These are phyloP conservation scores for Magnolia sinica DNA, from an alignment of 164 flowering plant species.

Conservation along the genomic window DNA sequence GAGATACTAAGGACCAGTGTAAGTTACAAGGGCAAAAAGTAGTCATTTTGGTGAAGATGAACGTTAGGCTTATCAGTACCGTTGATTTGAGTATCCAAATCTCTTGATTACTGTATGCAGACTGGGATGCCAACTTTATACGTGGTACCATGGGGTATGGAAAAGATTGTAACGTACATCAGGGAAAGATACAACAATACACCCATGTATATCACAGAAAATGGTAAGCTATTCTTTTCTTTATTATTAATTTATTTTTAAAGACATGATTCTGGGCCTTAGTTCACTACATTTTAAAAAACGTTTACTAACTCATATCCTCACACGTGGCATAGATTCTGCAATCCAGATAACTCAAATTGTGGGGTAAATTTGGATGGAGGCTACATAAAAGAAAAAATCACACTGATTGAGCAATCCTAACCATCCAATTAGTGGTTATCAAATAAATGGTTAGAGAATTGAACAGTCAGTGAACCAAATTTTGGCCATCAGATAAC, in stretches of 20 bases:
- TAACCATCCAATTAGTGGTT: too few species aligned
- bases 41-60: not conserved
- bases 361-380: too few species aligned
- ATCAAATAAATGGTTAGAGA: too few species aligned
- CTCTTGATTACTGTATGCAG: not conserved
- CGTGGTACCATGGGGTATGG: slow-evolving; percentile 17
- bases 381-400: not conserved
- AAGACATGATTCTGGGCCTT: not conserved
- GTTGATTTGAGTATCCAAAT: not conserved
- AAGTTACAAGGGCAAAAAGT: not conserved
- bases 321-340: not conserved
- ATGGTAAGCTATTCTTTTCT: slow-evolving; percentile 13
- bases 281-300: too few species aligned
- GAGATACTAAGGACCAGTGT: too few species aligned
- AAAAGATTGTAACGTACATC: slow-evolving; percentile 8
- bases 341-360: too few species aligned
- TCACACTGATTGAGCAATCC: too few species aligned
- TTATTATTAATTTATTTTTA: too few species aligned
- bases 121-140: slow-evolving; percentile 9
- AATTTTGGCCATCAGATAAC: too few species aligned
- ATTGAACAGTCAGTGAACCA: too few species aligned
- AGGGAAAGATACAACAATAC: slow-evolving; percentile 21
- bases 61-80: not conserved
- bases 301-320: not conserved
- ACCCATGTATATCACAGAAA: slow-evolving; percentile 26